Percentiles rank a stretch among this genome's conserved stretches.
Conservation (phyloP, 176 grass and related monocot species). For the Secale cereale region DNA sequence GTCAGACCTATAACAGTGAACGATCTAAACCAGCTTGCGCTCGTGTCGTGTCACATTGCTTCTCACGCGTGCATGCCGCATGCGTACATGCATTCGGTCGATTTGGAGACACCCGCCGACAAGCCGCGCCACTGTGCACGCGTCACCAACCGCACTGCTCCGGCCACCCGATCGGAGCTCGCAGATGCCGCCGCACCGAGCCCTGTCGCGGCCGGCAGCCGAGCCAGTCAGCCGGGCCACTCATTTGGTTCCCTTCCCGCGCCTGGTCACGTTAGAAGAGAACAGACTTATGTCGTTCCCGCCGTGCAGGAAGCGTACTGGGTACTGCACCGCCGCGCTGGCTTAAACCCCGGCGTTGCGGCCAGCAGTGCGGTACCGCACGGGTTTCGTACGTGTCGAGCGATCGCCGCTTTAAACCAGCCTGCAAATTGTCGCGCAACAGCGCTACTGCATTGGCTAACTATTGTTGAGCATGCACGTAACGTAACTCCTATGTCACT, state of each 20-base stretch:
- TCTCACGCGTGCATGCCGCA: neutral
- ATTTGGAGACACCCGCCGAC: neutral
- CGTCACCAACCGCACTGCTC: neutral
- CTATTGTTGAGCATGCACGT: neutral
- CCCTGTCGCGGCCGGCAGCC: too few species aligned
- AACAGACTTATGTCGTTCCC: conserved; percentile 36
- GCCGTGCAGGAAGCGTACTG: neutral
- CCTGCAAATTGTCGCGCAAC: neutral
- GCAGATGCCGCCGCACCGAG: neutral
- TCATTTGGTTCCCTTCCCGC: neutral
- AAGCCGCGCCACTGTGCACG: neutral
- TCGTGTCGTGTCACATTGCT: neutral
- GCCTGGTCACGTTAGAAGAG: neutral
- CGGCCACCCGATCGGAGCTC: neutral
- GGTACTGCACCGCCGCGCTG: neutral
- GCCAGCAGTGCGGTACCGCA: neutral
- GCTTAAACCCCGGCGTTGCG: too few species aligned
- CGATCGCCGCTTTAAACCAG: neutral
- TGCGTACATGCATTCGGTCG: neutral
- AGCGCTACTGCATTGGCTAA: neutral
- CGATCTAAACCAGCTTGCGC: neutral
- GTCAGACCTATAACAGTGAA: conserved; percentile 19
- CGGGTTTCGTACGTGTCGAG: neutral
- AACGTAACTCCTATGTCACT: neutral
- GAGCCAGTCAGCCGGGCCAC: neutral